Conservation (phyloP, 192 early-diverging fungal species). For the Chytriomyces sp. region DNA sequence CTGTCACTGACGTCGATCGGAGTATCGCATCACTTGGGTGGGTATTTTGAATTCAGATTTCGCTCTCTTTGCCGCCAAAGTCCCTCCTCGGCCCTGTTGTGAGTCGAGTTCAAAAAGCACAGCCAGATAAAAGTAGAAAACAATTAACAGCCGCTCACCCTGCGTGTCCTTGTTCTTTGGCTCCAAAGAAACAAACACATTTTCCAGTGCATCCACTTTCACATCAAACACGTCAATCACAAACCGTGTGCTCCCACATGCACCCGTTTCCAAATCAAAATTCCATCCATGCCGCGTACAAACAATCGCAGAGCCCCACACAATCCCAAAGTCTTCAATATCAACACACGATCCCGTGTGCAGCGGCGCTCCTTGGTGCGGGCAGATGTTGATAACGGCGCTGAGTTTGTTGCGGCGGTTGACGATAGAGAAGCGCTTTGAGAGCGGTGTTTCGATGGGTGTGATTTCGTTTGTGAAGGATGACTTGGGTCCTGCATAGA, state of each 20-base stretch:
- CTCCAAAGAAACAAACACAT: constrained; percentile 27
- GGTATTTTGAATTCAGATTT: neutral
- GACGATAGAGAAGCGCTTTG: constrained; percentile 32
- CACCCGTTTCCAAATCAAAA: constrained; percentile 43
- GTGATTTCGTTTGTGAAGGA: constrained; percentile 18
- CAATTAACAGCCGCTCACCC: neutral
- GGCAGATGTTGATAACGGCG: constrained; percentile 40
- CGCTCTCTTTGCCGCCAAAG: constrained; percentile 34
- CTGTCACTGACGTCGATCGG: no score
- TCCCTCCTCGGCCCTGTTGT: constrained; percentile 23
- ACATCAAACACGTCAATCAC: constrained; percentile 43
- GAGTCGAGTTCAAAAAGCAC: neutral
- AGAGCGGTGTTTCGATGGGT: constrained; percentile 32
- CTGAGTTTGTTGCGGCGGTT: constrained; percentile 28
- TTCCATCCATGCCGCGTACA: constrained; percentile 42
- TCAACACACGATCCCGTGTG: constrained; percentile 33
- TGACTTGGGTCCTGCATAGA: constrained; percentile 24
- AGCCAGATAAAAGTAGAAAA: neutral
- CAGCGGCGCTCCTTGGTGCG: constrained; percentile 40
- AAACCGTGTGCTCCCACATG: constrained; percentile 39
- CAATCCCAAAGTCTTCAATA: constrained; percentile 51
- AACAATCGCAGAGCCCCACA: constrained; percentile 43
- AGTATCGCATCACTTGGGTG: no score
- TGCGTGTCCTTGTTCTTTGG: constrained; percentile 17
- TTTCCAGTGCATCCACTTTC: constrained; percentile 3